These are phyloP conservation scores for Tetradesmus obliquus DNA, from an alignment of 139 green algal species.

Conservation along the genomic window DNA sequence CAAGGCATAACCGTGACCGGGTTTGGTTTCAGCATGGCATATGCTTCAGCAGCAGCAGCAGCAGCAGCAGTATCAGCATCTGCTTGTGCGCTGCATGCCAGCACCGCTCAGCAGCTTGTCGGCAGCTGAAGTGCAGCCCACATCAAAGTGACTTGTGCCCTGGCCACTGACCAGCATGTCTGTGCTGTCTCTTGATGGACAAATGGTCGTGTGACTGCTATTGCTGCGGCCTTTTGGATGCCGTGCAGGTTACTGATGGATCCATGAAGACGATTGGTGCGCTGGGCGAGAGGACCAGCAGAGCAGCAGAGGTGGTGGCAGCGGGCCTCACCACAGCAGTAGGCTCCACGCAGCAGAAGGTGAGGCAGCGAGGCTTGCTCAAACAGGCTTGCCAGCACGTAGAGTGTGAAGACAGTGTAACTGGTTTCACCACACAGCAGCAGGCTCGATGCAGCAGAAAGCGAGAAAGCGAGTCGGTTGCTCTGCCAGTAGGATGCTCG, in stretches of 20 bases:
- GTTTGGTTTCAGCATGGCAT: background rate
- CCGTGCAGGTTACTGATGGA: conserved; percentile 33
- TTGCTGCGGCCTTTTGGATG: background rate
- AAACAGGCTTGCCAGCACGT: background rate
- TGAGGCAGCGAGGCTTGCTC: background rate
- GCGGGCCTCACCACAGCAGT: conserved; percentile 30
- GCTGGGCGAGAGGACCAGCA: conserved; percentile 32
- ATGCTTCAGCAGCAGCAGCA: background rate
- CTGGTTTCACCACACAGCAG: too few relatives aligned
- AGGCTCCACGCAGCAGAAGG: conserved; percentile 27
- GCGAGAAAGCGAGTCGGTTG: background rate
- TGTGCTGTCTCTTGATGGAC: too few relatives aligned
- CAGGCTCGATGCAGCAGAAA: background rate
- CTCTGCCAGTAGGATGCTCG: too few relatives aligned
- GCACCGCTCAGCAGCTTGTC: background rate
- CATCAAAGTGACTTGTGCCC: too few relatives aligned
- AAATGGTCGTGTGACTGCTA: too few relatives aligned
- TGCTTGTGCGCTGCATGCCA: background rate
- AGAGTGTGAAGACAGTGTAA: too few relatives aligned
- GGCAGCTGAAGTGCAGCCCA: too few relatives aligned
- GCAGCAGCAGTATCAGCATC: background rate
- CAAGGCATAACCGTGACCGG: background rate
- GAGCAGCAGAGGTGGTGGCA: conserved; percentile 30
- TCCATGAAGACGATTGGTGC: conserved; percentile 36
- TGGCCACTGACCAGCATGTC: too few relatives aligned